Evolutionary conservation across 345 rosid species (phyloP).

Genomic region (Rhodamnia rubescens): DNA sequence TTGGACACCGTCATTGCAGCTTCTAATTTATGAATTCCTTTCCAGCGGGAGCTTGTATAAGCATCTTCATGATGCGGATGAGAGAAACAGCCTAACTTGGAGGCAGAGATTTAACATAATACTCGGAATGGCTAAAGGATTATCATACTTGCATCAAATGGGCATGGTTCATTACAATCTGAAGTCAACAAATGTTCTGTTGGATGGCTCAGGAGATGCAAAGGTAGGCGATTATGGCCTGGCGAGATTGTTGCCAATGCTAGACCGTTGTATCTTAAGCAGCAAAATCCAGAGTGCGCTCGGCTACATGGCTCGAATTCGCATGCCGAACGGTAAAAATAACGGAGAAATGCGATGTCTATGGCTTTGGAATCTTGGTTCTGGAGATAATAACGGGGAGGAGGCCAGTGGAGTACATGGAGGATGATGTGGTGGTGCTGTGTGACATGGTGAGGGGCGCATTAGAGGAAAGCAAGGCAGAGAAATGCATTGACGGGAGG

Average conservation of each 20-base stretch:
- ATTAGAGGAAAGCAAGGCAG: slow-evolving; percentile 63
- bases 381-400: slow-evolving; percentile 80
- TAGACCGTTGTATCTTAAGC: slow-evolving; percentile 82
- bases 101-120: slow-evolving; percentile 68
- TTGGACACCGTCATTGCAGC: slow-evolving; percentile 85
- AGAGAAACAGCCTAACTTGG: slow-evolving; percentile 53
- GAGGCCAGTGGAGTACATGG: slow-evolving; percentile 92
- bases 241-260: slow-evolving; percentile 60
- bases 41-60: slow-evolving; percentile 64
- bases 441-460: slow-evolving; percentile 80
- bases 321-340: slow-evolving; percentile 92
- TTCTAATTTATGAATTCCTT: slow-evolving; percentile 72
- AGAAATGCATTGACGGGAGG: slow-evolving; percentile 62
- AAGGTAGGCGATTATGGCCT: slow-evolving; percentile 90
- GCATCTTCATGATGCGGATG: slow-evolving; percentile 53
- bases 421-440: slow-evolving; percentile 89
- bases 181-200: slow-evolving; percentile 82
- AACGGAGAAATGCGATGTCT: slow-evolving; percentile 89
- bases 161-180: slow-evolving; percentile 82
- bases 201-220: slow-evolving; percentile 63
- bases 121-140: slow-evolving; percentile 82
- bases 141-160: slow-evolving; percentile 67
- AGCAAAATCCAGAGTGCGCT: slow-evolving; percentile 96
- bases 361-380: slow-evolving; percentile 82
- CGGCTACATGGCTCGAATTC: slow-evolving; percentile 98